These are phyloP conservation scores for Penicillium flavigenum DNA, from an alignment of 495 filamentous ascomycete genomes.

Conservation along the genomic window DNA sequence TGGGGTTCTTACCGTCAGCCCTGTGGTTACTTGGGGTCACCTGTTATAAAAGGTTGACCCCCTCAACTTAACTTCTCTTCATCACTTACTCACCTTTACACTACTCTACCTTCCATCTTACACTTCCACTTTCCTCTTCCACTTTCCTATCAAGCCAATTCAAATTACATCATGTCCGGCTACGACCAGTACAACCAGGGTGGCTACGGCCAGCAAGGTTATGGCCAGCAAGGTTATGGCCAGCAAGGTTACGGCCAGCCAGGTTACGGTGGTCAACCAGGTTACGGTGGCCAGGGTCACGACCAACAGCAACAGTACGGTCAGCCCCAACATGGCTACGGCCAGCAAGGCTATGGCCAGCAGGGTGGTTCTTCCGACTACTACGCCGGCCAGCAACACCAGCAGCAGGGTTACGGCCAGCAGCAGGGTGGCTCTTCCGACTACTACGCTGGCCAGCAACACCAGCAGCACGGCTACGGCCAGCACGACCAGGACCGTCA, in stretches of 20 bases:
- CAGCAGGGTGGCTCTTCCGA: constrained; percentile 23
- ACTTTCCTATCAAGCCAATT: constrained; percentile 1
- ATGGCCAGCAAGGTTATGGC: constrained; percentile 28
- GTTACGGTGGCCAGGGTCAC: constrained; percentile 25
- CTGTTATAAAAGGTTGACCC: constrained; percentile 28
- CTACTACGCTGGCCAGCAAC: constrained; percentile 36
- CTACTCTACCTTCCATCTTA: constrained; percentile 5
- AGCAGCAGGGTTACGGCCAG: constrained; percentile 28
- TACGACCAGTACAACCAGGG: constrained; percentile 45
- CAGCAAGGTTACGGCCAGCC: constrained; percentile 28
- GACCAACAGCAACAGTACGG: constrained; percentile 25
- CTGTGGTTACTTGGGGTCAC: constrained; percentile 20
- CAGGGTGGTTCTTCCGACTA: constrained; percentile 29
- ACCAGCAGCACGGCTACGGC: constrained; percentile 27
- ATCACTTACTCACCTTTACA: constrained; percentile 7
- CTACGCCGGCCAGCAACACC: constrained; percentile 32
- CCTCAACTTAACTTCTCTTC: constrained; percentile 20
- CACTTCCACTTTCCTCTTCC: neutral
- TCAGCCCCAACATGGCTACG: constrained; percentile 27
- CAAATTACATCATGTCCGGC: constrained; percentile 41
- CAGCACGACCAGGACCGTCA: constrained; percentile 30
- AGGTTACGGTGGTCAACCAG: constrained; percentile 12
- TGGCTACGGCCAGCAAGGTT: constrained; percentile 32
- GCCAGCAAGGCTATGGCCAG: constrained; percentile 32
- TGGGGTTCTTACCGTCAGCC: constrained; percentile 30